Percentiles rank a stretch among this genome's conserved stretches.
Conservation (phyloP, 2,329 filamentous ascomycete genomes). For the Fusarium sarcochroum region DNA sequence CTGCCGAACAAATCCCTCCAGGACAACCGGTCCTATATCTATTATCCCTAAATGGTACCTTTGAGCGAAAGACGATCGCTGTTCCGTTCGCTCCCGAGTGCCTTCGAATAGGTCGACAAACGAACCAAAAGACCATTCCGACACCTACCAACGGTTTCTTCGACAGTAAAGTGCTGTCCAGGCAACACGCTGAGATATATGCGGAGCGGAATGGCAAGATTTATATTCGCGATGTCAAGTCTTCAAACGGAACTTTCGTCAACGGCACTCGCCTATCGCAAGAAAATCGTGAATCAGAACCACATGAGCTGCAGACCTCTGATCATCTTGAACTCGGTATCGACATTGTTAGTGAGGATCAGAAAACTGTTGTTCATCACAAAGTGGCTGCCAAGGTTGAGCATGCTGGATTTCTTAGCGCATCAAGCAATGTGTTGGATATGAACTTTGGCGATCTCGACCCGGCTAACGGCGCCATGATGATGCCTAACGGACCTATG, state of each 20-base stretch:
- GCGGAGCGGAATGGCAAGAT: conserved; percentile 88
- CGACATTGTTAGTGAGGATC: conserved; percentile 98
- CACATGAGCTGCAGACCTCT: conserved; percentile 90
- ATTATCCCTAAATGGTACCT: conserved; percentile 93
- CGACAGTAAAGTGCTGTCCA: conserved; percentile 96
- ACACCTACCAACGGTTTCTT: conserved; percentile 95
- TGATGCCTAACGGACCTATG: conserved; percentile 77
- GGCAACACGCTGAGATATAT: conserved; percentile 97
- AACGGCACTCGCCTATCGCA: conserved; percentile 91
- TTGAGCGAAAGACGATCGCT: conserved; percentile 95
- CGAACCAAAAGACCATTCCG: conserved; percentile 95
- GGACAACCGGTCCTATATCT: conserved; percentile 86
- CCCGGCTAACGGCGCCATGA: conserved; percentile 79
- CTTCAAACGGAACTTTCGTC: conserved; percentile 98
- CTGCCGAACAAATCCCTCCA: conserved; percentile 70
- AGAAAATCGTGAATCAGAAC: conserved; percentile 96
- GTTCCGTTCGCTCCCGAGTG: conserved; percentile 96
- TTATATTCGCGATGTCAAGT: conserved; percentile 97
- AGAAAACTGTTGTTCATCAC: conserved; percentile 98
- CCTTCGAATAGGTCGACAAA: conserved; percentile 93
- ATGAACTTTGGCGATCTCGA: conserved; percentile 95
- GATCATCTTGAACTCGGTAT: conserved; percentile 96
- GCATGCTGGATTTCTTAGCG: conserved; percentile 86
- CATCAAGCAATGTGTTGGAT: conserved; percentile 83
- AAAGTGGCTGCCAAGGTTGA: conserved; percentile 98